Base-by-base conservation (phyloP, 805 yeast genomes). In the Spathaspora girioi region DNA sequence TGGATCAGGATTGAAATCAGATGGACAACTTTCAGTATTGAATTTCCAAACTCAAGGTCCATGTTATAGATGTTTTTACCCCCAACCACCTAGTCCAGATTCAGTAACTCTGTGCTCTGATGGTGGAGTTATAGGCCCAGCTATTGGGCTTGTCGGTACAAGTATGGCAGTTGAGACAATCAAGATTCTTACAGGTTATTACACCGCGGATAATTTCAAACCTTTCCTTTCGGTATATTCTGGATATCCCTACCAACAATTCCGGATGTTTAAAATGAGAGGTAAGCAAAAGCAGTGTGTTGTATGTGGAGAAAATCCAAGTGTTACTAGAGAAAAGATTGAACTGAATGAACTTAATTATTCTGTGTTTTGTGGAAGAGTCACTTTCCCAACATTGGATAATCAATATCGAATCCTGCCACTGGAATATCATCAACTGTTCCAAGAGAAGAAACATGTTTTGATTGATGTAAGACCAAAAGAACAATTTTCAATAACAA, bases 81-180 rank as follows among this genome's bases (percentile, higher is more conserved):
- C 99, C 0, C 71, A 71, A 7, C 97, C 98, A 0, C 97, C 99
- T 0, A 83, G 92, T 1, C 88, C 97, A 1, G 84, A 82, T 52
- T 76, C 87, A 1, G 90, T 92, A 1, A 80, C 90, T 0, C 80
- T 96, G 0, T 94, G 99, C 60, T 81, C 88, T 12, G 98, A 91
- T 67, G 96, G 96, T 2, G 96, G 97, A 3, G 96, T 93, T 0
- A 67, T 94, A 23, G 99, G 99, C 0, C 96, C 98, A 0, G 94
- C 92, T n/a, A 96, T 94, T 50, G 99, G 99, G 0, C 59, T 90
- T 0, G 82, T 93, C 63, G 99, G 99, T 9, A 75, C 83, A 0
- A 77, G 88, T 76, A 93, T 94, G 87, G 96, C 97, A 0, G 69
- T 87, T 18, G 99, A 94, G 61, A 77, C 96, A 0, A 77, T 96